Evolutionary conservation across 2,329 filamentous ascomycete genomes (phyloP), one percentile per base, ranked within the genome.

Genomic region (Aspergillus persii): DNA sequence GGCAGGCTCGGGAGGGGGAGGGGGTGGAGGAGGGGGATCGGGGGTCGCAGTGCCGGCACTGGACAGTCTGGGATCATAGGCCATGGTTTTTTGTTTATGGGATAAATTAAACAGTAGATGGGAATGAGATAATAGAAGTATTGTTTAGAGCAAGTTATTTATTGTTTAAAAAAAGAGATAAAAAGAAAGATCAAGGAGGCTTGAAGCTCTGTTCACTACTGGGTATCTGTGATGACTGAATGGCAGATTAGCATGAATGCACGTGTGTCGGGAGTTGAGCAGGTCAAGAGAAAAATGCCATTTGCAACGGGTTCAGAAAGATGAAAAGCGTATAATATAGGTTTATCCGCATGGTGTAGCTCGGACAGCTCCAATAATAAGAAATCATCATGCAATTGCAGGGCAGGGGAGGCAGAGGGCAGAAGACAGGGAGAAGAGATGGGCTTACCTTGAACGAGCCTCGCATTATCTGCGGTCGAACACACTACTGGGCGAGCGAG

Each of bases 301-400:
- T 52, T 52, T 39, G 59, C 57, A 56, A 49, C 53, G 26, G 18
- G 57, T 65, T 73, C 69, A 69, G 68, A 67, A 60, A 67, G 57
- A 68, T 64, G 61, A 69, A 71, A 70, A 69, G 69, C 84, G 85
- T 87, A 87, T 83, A 75, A 76, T 78, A 61, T 78, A 81, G 77
- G 79, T 81, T 74, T 77, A 80, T 90, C 87, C 83, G 81, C 86
- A 88, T 71, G 77, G 69, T 74, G 61, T 72, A 74, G 74, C 80
- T 84, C 84, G 86, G 88, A 91, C 87, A 90, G 88, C 88, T 91
- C 88, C 88, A 91, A 90, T 90, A 89, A 80, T 74, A 71, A 72
- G 69, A 68, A 70, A 73, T 87, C 85, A 87, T 87, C 85, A 85
- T 78, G 4, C 60, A 63, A 66, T 63, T 57, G 56, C 26, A 53